These are phyloP conservation scores for Suillus brevipes DNA, from an alignment of 768 basidiomycete species.

Conservation along the genomic window DNA sequence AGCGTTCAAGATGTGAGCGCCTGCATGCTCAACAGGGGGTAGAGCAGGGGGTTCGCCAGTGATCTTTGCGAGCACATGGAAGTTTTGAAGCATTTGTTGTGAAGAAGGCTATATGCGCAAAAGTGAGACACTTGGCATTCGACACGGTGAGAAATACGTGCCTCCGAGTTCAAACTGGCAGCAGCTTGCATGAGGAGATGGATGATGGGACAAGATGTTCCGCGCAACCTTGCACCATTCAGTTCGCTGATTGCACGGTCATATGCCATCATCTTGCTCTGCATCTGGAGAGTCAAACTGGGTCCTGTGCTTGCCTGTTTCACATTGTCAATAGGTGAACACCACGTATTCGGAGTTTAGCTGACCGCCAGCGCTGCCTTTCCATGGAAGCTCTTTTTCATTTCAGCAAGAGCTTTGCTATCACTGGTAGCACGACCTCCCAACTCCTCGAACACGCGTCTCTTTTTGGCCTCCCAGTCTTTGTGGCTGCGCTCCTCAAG, in stretches of 20 bases:
- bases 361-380: constrained; percentile 56
- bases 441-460: constrained; percentile 85
- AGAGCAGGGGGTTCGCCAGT: constrained; percentile 74
- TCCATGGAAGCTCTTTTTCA: constrained; percentile 62
- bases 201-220: constrained; percentile 73
- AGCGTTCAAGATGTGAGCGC: constrained; percentile 80
- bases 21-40: constrained; percentile 75
- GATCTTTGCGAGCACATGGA: constrained; percentile 75
- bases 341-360: constrained; percentile 10
- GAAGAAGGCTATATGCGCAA: constrained; percentile 41
- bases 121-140: background rate
- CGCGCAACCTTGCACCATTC: constrained; percentile 70
- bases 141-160: constrained; percentile 24
- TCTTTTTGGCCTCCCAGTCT: constrained; percentile 92
- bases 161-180: constrained; percentile 56
- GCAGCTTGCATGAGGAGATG: constrained; percentile 73
- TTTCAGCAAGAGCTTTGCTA: constrained; percentile 53
- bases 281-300: constrained; percentile 73
- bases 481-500: constrained; percentile 71
- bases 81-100: constrained; percentile 66
- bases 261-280: constrained; percentile 95
- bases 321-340: constrained; percentile 14
- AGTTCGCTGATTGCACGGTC: constrained; percentile 79
- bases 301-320: constrained; percentile 47
- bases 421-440: constrained; percentile 66